Conservation (phyloP, 2,329 filamentous ascomycete genomes). For the Talaromyces islandicus region DNA sequence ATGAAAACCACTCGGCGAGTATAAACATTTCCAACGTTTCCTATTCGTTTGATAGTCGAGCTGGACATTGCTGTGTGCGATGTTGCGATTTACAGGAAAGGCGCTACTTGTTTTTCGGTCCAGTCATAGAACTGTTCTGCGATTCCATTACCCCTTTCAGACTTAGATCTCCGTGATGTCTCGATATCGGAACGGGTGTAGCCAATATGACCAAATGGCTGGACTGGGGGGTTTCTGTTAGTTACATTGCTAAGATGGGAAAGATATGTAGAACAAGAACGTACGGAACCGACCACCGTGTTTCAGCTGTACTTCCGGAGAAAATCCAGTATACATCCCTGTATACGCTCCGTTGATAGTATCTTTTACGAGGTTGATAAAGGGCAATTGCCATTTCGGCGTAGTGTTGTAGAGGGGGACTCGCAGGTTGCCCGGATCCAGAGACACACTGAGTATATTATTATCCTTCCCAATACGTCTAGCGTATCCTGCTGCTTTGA, state of each 20-base stretch:
- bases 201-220: neutral
- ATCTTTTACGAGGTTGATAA: neutral
- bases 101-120: neutral
- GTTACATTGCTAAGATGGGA: neutral
- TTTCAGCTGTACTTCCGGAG: neutral
- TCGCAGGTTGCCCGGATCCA: neutral
- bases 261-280: neutral
- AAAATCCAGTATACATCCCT: neutral
- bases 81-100: neutral
- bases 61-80: too few species aligned
- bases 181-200: neutral
- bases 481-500: slow-evolving; percentile 13
- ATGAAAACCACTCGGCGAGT: neutral
- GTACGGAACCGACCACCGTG: neutral
- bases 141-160: neutral
- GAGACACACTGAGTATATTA: slow-evolving; percentile 15
- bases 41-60: neutral
- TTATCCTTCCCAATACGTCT: slow-evolving; percentile 6
- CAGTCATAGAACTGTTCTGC: neutral
- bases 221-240: neutral
- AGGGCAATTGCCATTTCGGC: neutral
- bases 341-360: neutral
- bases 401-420: neutral
- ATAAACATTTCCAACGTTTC: neutral
- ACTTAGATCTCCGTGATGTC: neutral